These are phyloP conservation scores for Tuber microsphaerosporum DNA, from an alignment of 495 filamentous ascomycete genomes.

Conservation along the genomic window DNA sequence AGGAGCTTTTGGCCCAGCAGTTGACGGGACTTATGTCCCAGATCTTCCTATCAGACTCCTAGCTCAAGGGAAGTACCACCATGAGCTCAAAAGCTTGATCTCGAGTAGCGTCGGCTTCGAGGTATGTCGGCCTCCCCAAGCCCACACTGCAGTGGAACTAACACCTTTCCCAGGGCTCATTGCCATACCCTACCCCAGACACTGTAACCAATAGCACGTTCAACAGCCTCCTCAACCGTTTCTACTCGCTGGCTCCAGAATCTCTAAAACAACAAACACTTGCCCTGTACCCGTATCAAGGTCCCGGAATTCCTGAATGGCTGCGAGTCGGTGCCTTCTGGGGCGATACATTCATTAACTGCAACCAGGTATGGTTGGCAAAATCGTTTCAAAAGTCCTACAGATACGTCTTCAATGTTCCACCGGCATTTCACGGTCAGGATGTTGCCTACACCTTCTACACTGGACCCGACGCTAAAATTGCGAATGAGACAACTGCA, in stretches of 20 bases:
- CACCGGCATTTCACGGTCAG: conserved; percentile 51
- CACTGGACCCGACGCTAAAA: conserved; percentile 44
- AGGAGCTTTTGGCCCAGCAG: conserved; percentile 49
- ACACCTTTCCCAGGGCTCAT: conserved; percentile 36
- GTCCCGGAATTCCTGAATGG: conserved; percentile 43
- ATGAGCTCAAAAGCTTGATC: conserved; percentile 51
- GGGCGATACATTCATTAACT: conserved; percentile 44
- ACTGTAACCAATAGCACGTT: conserved; percentile 42
- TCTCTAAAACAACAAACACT: conserved; percentile 31
- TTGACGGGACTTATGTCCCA: conserved; percentile 57
- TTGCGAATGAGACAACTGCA: conserved; percentile 40
- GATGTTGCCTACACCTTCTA: conserved; percentile 55
- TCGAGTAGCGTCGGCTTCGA: conserved; percentile 23
- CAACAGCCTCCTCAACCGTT: conserved; percentile 9
- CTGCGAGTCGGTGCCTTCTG: conserved; percentile 43
- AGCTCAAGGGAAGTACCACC: conserved; percentile 52
- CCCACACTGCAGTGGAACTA: conserved; percentile 11
- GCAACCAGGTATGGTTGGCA: conserved; percentile 49
- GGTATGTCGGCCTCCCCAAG: conserved; percentile 27
- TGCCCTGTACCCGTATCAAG: conserved; percentile 46
- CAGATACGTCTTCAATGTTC: conserved; percentile 56
- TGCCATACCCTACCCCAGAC: conserved; percentile 35
- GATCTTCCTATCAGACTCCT: conserved; percentile 53
- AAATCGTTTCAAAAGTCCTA: conserved; percentile 52
- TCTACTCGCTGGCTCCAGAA: conserved; percentile 26